Evolutionary conservation across 306 rosid genomes (phyloP).

Genomic region (Astragalus glycyphyllos): DNA sequence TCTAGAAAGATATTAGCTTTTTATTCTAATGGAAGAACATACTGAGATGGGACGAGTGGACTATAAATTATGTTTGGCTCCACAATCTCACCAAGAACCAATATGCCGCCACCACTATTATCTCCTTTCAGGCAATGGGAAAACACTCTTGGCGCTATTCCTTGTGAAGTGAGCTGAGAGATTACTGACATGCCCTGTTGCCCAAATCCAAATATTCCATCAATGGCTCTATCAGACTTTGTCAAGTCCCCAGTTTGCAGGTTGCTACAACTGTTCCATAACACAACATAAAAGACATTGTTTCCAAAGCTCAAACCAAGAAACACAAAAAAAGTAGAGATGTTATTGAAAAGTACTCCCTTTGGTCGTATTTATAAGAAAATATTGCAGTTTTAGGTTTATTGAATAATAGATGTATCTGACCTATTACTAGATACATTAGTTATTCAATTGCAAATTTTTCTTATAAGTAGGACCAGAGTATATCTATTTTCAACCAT

Average conservation of each 20-base stretch:
- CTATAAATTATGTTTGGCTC: constrained; percentile 78
- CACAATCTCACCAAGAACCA: constrained; percentile 91
- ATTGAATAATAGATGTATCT: too few relatives aligned
- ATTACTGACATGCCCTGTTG: constrained; percentile 79
- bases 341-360: neutral
- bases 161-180: constrained; percentile 74
- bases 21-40: constrained; percentile 47
- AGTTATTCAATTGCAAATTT: too few relatives aligned
- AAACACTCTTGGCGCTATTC: constrained; percentile 75
- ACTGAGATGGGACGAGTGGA: constrained; percentile 92
- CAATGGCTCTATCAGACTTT: constrained; percentile 78
- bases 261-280: constrained; percentile 87
- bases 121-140: constrained; percentile 96
- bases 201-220: constrained; percentile 96
- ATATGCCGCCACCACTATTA: constrained; percentile 78
- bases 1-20: constrained; percentile 19
- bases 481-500: constrained; percentile 19
- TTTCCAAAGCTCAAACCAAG: constrained; percentile 38
- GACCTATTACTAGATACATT: too few relatives aligned
- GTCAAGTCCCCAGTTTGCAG: constrained; percentile 79
- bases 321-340: neutral
- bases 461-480: too few relatives aligned
- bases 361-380: too few relatives aligned
- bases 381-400: too few relatives aligned
- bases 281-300: constrained; percentile 44